Base-by-base conservation (phyloP, 805 yeast species). In the Candida orba region DNA sequence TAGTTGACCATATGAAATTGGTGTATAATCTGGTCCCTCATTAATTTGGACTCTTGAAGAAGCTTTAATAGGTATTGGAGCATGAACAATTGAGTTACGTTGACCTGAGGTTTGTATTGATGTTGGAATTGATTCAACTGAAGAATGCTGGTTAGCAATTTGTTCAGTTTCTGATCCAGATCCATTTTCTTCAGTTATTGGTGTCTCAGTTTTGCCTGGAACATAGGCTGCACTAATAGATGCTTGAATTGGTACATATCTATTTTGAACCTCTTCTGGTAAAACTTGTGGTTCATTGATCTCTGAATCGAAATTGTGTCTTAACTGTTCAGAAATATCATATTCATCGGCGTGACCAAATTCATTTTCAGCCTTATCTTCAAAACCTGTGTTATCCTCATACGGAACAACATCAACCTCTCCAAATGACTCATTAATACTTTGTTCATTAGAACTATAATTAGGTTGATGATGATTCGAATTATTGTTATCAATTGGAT, bases 381-480 rank as follows among this genome's bases (percentile, higher is more conserved):
- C 36, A 14, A 15, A 14, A 4, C 39, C 41, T 17, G 22, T 10
- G 9, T 43, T 20, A 12, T 39, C 29, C 34, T 32, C 38, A 22
- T 42, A 42, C 5, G 42, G 40, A 15, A 24, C 35, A 14, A 39
- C 39, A 18, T 36, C 42, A 15, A 24, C 32, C 7, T 37, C 37
- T n/a, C 30, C 42, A 22, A 36, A 23, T 7, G 43, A 37, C 1
- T 53, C 55, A 43, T 48, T 41, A 27, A 46, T 52, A 38, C 53
- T 51, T 2, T 12, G 29, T 9, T 27, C 13, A 10, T 27, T 12
- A 13, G 2, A 4, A 10, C 5, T 13, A 10, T 27, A 13, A 8
- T 27, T 27, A 27, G 13, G 14, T 10, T 27, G 29, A 27, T 27
- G 13, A 27, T 27, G 5, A 13, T 4, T 4, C 9, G 29, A 27